phyloP scores from a whole-genome alignment of 768 basidiomycete genomes.

The Pleurotus tuber-regium region DNA sequence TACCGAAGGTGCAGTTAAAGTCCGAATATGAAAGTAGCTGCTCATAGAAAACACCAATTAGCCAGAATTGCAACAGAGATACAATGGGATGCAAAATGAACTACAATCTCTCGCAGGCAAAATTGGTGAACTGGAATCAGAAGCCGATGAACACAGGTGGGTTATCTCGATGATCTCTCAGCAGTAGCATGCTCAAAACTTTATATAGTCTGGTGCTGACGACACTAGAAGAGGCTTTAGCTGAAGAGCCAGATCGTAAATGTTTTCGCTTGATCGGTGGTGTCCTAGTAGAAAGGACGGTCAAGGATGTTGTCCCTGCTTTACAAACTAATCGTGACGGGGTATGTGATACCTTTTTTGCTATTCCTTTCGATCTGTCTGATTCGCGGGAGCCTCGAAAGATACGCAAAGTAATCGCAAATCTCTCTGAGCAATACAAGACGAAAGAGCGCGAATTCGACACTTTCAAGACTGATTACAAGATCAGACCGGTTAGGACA shows the following conservation, averaged over 20 bases:
- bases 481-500: conserved; percentile 55
- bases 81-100: conserved; percentile 81
- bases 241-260: conserved; percentile 85
- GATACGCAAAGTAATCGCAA: conserved; percentile 81
- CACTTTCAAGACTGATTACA: conserved; percentile 73
- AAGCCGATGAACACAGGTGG: conserved; percentile 93
- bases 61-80: conserved; percentile 84
- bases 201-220: conserved; percentile 74
- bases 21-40: conserved; percentile 10
- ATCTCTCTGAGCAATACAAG: conserved; percentile 85
- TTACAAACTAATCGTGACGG: conserved; percentile 88
- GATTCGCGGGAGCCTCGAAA: conserved; percentile 26
- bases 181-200: conserved; percentile 7
- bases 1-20: conserved; percentile 62
- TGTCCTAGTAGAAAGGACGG: conserved; percentile 92
- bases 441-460: conserved; percentile 83
- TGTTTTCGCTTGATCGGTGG: conserved; percentile 97
- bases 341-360: conserved; percentile 43
- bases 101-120: conserved; percentile 90
- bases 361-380: not conserved
- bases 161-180: conserved; percentile 26
- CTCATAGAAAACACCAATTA: conserved; percentile 41
- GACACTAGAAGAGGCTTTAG: conserved; percentile 80
- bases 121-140: conserved; percentile 94
- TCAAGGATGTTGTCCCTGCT: conserved; percentile 90